These are phyloP conservation scores for Penicillium subrubescens DNA, from an alignment of 495 filamentous ascomycete genomes.

Conservation along the genomic window DNA sequence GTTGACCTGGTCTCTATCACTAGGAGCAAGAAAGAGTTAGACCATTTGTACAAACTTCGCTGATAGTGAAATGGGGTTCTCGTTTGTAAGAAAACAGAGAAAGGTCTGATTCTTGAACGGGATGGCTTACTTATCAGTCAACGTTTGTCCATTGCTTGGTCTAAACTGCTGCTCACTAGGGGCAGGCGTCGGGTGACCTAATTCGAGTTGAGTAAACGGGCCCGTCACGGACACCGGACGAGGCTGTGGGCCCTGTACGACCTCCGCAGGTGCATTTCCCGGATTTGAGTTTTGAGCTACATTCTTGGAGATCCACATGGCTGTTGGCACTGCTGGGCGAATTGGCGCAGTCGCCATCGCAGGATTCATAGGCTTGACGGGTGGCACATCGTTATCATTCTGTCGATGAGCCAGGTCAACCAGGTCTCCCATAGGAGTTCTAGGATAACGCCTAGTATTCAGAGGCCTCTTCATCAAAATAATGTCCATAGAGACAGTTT, in stretches of 20 bases:
- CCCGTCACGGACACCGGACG: constrained; percentile 9
- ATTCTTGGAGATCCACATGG: background rate
- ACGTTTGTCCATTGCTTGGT: background rate
- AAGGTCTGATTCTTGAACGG: background rate
- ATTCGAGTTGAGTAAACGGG: constrained; percentile 11
- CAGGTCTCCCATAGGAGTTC: constrained; percentile 17
- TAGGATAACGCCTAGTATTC: constrained; percentile 17
- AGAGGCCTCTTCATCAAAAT: constrained; percentile 36
- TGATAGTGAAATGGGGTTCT: background rate
- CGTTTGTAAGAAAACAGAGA: background rate
- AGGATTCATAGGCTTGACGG: too few relatives aligned
- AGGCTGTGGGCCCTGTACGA: constrained; percentile 15
- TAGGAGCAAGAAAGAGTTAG: constrained; percentile 1
- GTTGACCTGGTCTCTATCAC: background rate
- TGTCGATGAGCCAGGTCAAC: constrained; percentile 18
- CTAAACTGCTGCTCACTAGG: background rate
- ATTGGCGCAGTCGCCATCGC: background rate
- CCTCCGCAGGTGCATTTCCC: background rate
- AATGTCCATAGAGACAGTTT: constrained; percentile 40
- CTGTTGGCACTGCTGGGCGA: background rate
- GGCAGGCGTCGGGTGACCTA: background rate
- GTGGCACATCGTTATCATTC: background rate
- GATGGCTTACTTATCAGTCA: constrained; percentile 12
- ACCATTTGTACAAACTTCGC: background rate
- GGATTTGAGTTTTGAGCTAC: background rate